phyloP scores from a whole-genome alignment of 345 rosid genomes.

The Murraya koenigii region DNA sequence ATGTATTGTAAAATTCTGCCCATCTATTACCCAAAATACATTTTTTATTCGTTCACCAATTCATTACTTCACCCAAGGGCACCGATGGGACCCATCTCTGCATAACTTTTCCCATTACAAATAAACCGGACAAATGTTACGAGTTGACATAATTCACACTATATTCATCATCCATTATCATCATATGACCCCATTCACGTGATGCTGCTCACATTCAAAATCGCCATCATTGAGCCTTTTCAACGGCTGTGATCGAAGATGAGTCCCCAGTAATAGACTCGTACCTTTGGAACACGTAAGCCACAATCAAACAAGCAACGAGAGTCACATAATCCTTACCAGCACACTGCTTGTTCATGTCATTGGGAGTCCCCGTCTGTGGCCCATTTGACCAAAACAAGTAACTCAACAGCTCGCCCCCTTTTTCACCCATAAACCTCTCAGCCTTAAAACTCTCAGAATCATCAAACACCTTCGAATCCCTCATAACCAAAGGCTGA shows the following conservation, averaged over 20 bases:
- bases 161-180: background rate
- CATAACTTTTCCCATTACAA: no score
- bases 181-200: no score
- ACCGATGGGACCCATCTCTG: no score
- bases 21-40: no score
- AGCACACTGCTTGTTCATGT: slow-evolving; percentile 76
- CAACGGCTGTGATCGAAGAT: slow-evolving; percentile 49
- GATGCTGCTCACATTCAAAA: no score
- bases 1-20: no score
- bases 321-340: slow-evolving; percentile 64
- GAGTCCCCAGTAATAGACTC: slow-evolving; percentile 48
- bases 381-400: slow-evolving; percentile 90
- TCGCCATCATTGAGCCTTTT: slow-evolving; percentile 32
- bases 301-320: slow-evolving; percentile 55
- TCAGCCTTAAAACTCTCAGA: slow-evolving; percentile 71
- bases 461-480: slow-evolving; percentile 56
- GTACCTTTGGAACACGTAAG: slow-evolving; percentile 57
- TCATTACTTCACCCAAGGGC: background rate
- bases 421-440: slow-evolving; percentile 51
- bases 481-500: slow-evolving; percentile 69
- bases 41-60: background rate
- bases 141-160: no score
- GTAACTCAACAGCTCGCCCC: slow-evolving; percentile 45
- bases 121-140: background rate
- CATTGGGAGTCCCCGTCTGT: slow-evolving; percentile 64